Conservation (phyloP, 2,329 filamentous ascomycete species). For the Ceratocystis diversiconidia region DNA sequence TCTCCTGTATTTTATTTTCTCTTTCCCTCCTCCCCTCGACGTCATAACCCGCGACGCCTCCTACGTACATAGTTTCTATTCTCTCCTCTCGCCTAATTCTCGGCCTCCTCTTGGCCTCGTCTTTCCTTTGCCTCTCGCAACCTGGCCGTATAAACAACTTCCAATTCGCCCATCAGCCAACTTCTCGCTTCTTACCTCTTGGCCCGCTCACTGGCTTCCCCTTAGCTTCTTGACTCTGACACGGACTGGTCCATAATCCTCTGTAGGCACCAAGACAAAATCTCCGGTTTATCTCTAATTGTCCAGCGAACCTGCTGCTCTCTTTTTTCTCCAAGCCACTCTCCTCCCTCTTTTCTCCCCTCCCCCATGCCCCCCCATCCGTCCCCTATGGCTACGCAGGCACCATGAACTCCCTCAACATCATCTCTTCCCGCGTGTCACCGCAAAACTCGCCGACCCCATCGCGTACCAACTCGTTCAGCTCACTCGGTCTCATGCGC, state of each 20-base stretch:
- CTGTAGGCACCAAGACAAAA: not conserved
- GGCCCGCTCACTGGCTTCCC: not conserved
- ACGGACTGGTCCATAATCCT: not conserved
- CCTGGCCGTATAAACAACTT: not conserved
- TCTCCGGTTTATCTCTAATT: too few relatives aligned
- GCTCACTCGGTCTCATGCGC: conserved; percentile 35
- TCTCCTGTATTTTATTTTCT: not conserved
- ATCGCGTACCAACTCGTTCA: conserved; percentile 47
- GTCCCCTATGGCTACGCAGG: conserved; percentile 45
- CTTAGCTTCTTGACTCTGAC: not conserved
- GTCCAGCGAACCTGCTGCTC: too few relatives aligned
- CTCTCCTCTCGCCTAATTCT: not conserved
- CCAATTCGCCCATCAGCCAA: not conserved
- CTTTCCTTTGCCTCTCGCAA: not conserved
- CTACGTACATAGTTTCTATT: not conserved
- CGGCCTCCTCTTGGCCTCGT: not conserved
- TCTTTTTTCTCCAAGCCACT: not conserved
- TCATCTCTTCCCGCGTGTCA: conserved; percentile 72
- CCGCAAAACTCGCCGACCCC: conserved; percentile 42
- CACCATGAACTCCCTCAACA: conserved; percentile 88
- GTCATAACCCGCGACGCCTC: not conserved
- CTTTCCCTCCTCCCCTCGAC: not conserved
- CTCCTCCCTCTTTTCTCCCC: not conserved
- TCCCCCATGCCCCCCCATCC: not conserved
- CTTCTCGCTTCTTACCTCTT: not conserved